A percentile compares a stretch with the other conserved stretches of the same genome.
These are phyloP conservation scores for Ophiocytium majus DNA, from an alignment of 352 stramenopile species.

Conservation along the genomic window DNA sequence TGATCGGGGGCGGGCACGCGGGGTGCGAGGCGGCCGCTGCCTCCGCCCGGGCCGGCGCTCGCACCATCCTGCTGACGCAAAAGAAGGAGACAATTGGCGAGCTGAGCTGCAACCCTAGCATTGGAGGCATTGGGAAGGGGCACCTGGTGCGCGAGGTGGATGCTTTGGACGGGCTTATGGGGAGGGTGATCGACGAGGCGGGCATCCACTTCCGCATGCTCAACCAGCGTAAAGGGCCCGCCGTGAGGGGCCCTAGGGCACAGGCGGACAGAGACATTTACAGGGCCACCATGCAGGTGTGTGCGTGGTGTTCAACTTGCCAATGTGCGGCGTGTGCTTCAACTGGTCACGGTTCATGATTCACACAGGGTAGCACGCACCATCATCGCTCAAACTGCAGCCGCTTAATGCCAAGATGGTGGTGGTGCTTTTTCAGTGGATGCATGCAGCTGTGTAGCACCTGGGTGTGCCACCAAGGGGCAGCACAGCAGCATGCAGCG, in stretches of 20 bases:
- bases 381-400: too few species aligned
- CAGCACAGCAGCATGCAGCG: too few species aligned
- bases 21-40: slow-evolving; percentile 78
- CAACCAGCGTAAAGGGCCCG: slow-evolving; percentile 81
- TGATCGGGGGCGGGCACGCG: slow-evolving; percentile 53
- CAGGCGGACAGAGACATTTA: slow-evolving; percentile 98
- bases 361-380: too few species aligned
- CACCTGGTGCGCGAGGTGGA: slow-evolving; percentile 97
- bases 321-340: too few species aligned
- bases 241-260: slow-evolving; percentile 74
- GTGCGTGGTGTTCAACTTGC: too few species aligned
- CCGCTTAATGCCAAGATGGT: too few species aligned
- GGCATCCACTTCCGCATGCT: slow-evolving; percentile 96
- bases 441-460: too few species aligned
- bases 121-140: slow-evolving; percentile 96
- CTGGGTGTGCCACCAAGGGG: too few species aligned
- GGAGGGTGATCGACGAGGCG: slow-evolving; percentile 83
- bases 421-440: too few species aligned
- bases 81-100: slow-evolving; percentile 79
- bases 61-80: slow-evolving; percentile 91
- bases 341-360: too few species aligned
- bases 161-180: slow-evolving; percentile 95
- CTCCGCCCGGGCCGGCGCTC: slow-evolving; percentile 77
- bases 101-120: slow-evolving; percentile 96
- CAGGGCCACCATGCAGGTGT: slow-evolving; percentile 85